A percentile compares a stretch with the other conserved stretches of the same genome.
Conservation (phyloP, 1,284 basidiomycete genomes). For the Cystobasidiaceae sp. region DNA sequence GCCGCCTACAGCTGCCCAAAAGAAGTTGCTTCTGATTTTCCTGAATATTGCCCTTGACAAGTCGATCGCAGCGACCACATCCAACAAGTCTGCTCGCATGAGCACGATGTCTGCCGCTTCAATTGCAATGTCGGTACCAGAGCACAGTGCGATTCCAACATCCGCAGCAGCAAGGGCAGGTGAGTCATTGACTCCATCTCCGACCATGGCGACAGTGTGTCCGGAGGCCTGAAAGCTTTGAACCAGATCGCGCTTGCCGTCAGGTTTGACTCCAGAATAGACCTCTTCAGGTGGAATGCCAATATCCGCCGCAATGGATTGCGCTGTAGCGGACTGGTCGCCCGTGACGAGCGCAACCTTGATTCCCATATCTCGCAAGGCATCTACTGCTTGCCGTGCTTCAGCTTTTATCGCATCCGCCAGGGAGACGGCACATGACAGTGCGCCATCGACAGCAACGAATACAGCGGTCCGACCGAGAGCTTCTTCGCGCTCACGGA, state of each 20-base stretch:
- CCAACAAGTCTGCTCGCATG: constrained; percentile 90
- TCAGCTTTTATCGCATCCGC: constrained; percentile 78
- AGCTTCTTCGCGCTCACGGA: constrained; percentile 62
- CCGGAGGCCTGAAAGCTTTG: constrained; percentile 68
- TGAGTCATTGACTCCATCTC: constrained; percentile 98
- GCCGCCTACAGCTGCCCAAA: constrained; percentile 66
- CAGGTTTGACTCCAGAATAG: constrained; percentile 83
- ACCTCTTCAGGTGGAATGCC: constrained; percentile 75
- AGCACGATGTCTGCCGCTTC: constrained; percentile 97
- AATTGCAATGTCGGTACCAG: constrained; percentile 92
- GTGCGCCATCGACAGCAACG: constrained; percentile 57
- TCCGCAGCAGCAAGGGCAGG: constrained; percentile 92
- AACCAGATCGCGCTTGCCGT: constrained; percentile 80
- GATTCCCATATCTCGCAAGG: constrained; percentile 78
- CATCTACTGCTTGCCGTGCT: constrained; percentile 69
- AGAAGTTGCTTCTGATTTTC: constrained; percentile 76
- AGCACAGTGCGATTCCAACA: constrained; percentile 90
- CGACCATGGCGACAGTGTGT: constrained; percentile 83
- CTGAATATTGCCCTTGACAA: constrained; percentile 82
- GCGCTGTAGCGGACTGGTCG: constrained; percentile 72
- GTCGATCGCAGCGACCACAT: constrained; percentile 92
- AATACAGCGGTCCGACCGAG: constrained; percentile 79
- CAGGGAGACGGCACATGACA: constrained; percentile 57
- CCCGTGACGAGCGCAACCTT: constrained; percentile 88
- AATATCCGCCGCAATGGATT: constrained; percentile 77